Evolutionary conservation across 257 asterid genomes (phyloP), one percentile per base, ranked within the genome.

Genomic region (Voacanga thouarsii): DNA sequence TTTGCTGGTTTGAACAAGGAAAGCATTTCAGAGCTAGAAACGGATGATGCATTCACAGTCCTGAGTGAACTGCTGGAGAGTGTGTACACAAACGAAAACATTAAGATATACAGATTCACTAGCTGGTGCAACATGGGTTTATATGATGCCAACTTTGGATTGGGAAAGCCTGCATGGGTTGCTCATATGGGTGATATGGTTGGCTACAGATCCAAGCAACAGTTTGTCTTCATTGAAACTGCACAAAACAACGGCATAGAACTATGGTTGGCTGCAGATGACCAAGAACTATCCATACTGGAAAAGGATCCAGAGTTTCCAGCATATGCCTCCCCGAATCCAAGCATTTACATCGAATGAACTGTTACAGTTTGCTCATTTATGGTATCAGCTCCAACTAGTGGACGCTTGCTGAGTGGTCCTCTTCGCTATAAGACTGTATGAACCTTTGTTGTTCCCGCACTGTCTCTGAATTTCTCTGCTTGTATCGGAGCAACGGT

Each of bases 241-340:
- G 30, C 37, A 41, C 14, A 49, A 12, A 64, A 64, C 19, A 44
- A 69, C 10, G 80, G 72, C 30, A 6, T 76, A 26, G 80, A 81
- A 68, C 16, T 81, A 50, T 81, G 84, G 84, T n/a, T 81, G 56
- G 77, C 77, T 16, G 44, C 71, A 39, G 84, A 81, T 49, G 84
- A 75, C 15, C 74, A 18, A 5, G 80, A 74, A 60, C 66, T 65
- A 10, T n/a, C 55, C 60, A 55, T 55, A 12, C 71, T 78, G 24
- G 85, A 82, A 75, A 82, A 78, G 0, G 82, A 82, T 75, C 24
- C 67, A 5, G 78, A 78, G 50, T 82, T 78, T 55, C 82, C 78
- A 6, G 53, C 74, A 60, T 75, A 56, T 80, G 82, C 82, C 74
- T 71, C 67, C 18, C 82, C 80, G 9, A 82, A 82, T 60, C 82